Evolutionary conservation across 2,329 filamentous ascomycete species (phyloP).

Genomic region (Diaporthe velutina): DNA sequence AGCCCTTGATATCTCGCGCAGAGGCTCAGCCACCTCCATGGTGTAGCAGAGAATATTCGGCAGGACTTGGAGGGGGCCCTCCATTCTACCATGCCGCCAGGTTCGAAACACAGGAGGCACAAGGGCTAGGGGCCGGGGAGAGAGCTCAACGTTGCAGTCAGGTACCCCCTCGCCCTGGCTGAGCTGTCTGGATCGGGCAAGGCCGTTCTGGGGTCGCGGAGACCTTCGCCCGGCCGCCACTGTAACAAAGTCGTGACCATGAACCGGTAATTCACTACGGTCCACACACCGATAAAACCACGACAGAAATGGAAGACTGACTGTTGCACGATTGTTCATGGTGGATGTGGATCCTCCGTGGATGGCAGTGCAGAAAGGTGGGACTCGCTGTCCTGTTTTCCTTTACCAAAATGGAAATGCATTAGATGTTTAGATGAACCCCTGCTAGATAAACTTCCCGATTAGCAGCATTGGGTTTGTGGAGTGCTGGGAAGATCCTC

Average conservation of each 20-base stretch:
- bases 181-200: neutral
- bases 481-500: constrained; percentile 24
- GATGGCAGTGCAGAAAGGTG: constrained; percentile 9
- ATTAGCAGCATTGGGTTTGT: constrained; percentile 25
- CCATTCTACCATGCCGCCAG: neutral
- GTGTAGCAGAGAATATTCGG: constrained; percentile 26
- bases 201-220: neutral
- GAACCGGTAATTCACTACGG: neutral
- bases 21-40: constrained; percentile 33
- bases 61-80: constrained; percentile 11
- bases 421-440: constrained; percentile 22
- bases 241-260: neutral
- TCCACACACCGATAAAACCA: neutral
- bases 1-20: constrained; percentile 16
- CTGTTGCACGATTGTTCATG: neutral
- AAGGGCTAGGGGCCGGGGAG: constrained; percentile 14
- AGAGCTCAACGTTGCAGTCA: constrained; percentile 15
- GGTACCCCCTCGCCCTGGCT: neutral
- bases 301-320: too few species aligned
- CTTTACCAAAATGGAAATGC: constrained; percentile 1
- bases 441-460: constrained; percentile 22
- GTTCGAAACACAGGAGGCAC: constrained; percentile 18
- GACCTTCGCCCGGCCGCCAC: neutral
- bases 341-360: neutral
- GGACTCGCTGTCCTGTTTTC: constrained; percentile 1